These are phyloP conservation scores for Gossypium trilobum DNA, from an alignment of 441 rosid genomes.

Conservation along the genomic window DNA sequence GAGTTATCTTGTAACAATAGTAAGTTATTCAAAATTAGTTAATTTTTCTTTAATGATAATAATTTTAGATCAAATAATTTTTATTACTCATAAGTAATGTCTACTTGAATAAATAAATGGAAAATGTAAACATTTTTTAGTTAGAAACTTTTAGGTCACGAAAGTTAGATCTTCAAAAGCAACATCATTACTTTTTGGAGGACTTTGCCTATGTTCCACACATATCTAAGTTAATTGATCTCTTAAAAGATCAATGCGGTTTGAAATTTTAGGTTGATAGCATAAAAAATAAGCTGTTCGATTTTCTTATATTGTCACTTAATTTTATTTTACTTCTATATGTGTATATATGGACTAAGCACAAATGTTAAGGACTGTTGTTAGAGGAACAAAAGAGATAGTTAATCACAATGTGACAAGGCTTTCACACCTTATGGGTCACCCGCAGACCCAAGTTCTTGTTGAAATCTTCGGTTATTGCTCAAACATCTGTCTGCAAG, in stretches of 20 bases:
- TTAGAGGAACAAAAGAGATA: constrained; percentile 87
- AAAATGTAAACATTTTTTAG: not conserved
- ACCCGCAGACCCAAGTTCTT: constrained; percentile 42
- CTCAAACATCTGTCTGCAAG: constrained; percentile 51
- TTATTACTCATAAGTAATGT: not conserved
- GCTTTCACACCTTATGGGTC: constrained; percentile 71
- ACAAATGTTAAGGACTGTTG: constrained; percentile 82
- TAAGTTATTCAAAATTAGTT: no score
- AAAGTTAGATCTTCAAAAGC: not conserved
- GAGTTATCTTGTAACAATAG: no score
- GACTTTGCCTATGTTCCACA: not conserved
- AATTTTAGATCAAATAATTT: not conserved
- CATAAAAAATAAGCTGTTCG: not conserved
- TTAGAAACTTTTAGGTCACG: not conserved
- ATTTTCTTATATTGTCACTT: not conserved
- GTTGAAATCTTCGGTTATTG: constrained; percentile 46
- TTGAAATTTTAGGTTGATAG: not conserved
- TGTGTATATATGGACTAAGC: not conserved
- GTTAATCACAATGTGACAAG: constrained; percentile 75
- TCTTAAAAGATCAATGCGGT: not conserved
- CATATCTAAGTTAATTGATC: not conserved
- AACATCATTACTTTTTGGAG: not conserved
- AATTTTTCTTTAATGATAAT: no score
- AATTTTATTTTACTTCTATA: not conserved
- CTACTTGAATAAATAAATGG: not conserved